Percentiles rank a stretch among this genome's conserved stretches.
Conservation (phyloP, 148 eudicot species). For the Arctostaphylos glauca region DNA sequence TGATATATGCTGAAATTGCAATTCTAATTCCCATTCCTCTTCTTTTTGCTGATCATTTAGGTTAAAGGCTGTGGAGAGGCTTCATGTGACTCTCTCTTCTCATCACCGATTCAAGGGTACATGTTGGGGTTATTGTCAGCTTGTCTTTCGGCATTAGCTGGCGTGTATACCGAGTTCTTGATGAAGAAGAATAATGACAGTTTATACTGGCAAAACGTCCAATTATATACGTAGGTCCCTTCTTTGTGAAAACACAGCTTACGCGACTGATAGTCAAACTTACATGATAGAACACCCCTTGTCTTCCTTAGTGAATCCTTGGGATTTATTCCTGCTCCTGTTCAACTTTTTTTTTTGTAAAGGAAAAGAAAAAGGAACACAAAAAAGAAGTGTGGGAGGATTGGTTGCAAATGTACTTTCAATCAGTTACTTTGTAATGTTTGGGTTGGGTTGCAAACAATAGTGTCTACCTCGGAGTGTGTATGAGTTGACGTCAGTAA, state of each 20-base stretch:
- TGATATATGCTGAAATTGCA: not conserved
- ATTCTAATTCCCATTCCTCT: not conserved
- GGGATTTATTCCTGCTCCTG: not conserved
- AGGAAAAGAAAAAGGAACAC: not conserved
- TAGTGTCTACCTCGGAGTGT: not conserved
- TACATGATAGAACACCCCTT: not conserved
- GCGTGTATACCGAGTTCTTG: constrained; percentile 94
- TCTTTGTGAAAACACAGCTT: constrained; percentile 3
- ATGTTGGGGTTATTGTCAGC: constrained; percentile 88
- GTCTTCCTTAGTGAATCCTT: not conserved
- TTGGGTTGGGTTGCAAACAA: not conserved
- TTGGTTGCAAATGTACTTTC: constrained; percentile 3
- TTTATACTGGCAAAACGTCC: constrained; percentile 96
- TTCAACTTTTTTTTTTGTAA: not conserved
- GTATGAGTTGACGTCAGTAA: not conserved
- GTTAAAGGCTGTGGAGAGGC: constrained; percentile 94
- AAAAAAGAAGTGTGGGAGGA: not conserved
- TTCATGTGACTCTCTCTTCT: constrained; percentile 83
- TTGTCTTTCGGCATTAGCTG: constrained; percentile 97
- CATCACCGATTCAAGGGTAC: constrained; percentile 94
- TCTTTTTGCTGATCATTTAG: constrained; percentile 29
- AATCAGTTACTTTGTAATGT: not conserved
- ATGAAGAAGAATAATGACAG: constrained; percentile 98
- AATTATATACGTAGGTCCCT: constrained; percentile 82
- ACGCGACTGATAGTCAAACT: not conserved